Evolutionary conservation across 2,329 filamentous ascomycete species (phyloP).

Genomic region (Paecilomyces formosus): DNA sequence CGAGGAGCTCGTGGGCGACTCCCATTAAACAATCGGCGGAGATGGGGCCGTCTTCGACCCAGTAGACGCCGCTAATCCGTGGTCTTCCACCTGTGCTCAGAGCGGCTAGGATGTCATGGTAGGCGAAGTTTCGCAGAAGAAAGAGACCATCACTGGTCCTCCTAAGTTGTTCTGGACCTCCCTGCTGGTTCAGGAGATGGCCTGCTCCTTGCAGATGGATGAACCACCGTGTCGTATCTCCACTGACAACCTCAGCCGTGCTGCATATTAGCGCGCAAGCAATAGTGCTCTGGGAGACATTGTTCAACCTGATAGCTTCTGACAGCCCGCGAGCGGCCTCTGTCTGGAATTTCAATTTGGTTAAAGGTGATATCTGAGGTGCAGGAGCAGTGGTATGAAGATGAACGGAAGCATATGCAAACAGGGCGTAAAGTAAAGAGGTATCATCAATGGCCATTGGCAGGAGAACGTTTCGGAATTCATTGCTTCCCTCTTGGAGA

Average conservation of each 20-base stretch:
- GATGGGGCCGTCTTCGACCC: conserved; percentile 1
- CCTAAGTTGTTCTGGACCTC: conserved; percentile 3
- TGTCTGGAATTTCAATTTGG: conserved; percentile 6
- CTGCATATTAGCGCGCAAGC: conserved; percentile 8
- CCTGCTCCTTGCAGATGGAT: conserved; percentile 9
- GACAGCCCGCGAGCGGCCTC: conserved; percentile 8
- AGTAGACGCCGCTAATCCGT: conserved; percentile 5
- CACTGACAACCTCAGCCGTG: conserved; percentile 7
- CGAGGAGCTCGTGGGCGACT: conserved; percentile 5
- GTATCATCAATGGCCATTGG: conserved; percentile 10
- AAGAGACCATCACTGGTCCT: conserved; percentile 6
- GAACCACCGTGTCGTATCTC: conserved; percentile 8
- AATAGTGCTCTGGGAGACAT: conserved; percentile 7
- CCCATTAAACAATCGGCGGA: conserved; percentile 9
- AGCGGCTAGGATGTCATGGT: conserved; percentile 10
- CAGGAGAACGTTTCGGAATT: conserved; percentile 4
- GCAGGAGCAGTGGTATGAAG: conserved; percentile 3
- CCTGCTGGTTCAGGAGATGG: conserved; percentile 7
- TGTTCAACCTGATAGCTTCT: conserved; percentile 8
- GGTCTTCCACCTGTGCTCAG: conserved; percentile 8
- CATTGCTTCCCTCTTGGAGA: conserved; percentile 4
- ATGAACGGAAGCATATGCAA: conserved; percentile 9
- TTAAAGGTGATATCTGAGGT: conserved; percentile 1
- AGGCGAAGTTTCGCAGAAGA: conserved; percentile 9
- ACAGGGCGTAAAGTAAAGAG: conserved; percentile 8